A percentile compares a stretch with the other conserved stretches of the same genome.
phyloP scores from a whole-genome alignment of 176 grass and related monocot species.

The Lolium rigidum region DNA sequence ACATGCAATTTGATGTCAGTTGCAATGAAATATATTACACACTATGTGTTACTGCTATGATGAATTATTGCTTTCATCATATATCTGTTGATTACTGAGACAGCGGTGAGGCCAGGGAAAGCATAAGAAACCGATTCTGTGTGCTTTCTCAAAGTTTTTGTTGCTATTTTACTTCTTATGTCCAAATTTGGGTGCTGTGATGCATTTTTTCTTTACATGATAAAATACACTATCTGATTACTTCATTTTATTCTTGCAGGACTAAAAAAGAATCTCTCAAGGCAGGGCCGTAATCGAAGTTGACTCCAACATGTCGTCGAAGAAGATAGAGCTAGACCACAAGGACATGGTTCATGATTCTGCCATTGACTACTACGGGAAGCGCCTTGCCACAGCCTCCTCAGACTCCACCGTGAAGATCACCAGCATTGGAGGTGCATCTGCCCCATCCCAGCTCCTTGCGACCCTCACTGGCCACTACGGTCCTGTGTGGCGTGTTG shows the following conservation, averaged over 20 bases:
- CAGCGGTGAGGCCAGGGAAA: not conserved
- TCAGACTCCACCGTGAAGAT: slow-evolving; percentile 72
- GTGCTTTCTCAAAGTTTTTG: too few relatives aligned
- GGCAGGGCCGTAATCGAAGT: not conserved
- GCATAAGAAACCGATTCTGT: too few relatives aligned
- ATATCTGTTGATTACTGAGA: not conserved
- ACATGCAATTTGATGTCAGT: not conserved
- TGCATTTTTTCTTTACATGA: slow-evolving; percentile 16
- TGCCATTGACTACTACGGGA: slow-evolving; percentile 84
- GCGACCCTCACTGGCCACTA: slow-evolving; percentile 68
- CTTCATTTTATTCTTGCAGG: slow-evolving; percentile 24
- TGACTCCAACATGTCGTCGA: slow-evolving; percentile 56
- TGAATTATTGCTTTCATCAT: not conserved
- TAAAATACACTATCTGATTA: not conserved
- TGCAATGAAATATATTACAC: not conserved
- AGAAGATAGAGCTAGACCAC: slow-evolving; percentile 84
- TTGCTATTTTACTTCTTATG: too few relatives aligned
- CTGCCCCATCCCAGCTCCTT: slow-evolving; percentile 59
- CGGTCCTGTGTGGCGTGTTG: slow-evolving; percentile 72
- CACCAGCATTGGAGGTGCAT: slow-evolving; percentile 45
- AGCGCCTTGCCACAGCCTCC: slow-evolving; percentile 76
- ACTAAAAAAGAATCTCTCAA: not conserved
- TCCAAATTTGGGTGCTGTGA: not conserved
- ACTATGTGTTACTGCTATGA: not conserved
- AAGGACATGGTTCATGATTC: slow-evolving; percentile 80